Evolutionary conservation across 805 yeast genomes (phyloP), one percentile per base, ranked within the genome.

Genomic region (Teunomyces cretensis): DNA sequence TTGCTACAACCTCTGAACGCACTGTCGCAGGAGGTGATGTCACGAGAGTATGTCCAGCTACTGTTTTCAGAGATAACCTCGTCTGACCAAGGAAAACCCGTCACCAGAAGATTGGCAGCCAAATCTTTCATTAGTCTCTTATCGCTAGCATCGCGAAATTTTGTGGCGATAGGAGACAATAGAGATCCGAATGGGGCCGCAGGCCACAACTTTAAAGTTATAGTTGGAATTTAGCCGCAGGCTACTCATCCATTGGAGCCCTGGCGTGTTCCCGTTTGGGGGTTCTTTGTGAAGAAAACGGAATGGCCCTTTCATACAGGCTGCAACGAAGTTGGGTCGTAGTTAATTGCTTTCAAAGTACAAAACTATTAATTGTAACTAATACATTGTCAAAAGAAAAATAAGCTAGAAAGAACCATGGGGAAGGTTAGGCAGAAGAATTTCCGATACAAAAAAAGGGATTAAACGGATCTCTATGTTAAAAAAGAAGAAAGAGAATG

Each of bases 81-180:
- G 5, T n/a, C 38, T 12, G 32, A 24, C 7, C 9, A 15, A 9
- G 52, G 48, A 32, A 44, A 14, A 8, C 41, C 57, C 2, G 55
- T 63, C 8, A 43, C 48, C 12, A 46, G 57, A 43, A 50, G 49
- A 26, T 49, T 62, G 26, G 70, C 63, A 6, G 62, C 62, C 12
- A 62, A 54, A 33, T 56, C 69, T 9, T 62, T 67, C 42, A 44
- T 60, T 0, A 58, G 63, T 41, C 33, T 65, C 2, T 48, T 66
- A 13, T 51, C 60, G 15, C 50, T 67, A 15, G 65, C 67, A 0
- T 52, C 60, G 4, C 19, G 28, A 22, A 35, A 35, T 13, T 22
- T 35, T 19, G 38, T 35, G 12, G 38, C 38, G 15, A 19, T 35
- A 22, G 27, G 12, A 9, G 28, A 35, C 12, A 35, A 35, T n/a